Evolutionary conservation across 2,329 filamentous ascomycete species (phyloP), one percentile per base, ranked within the genome.

Genomic region (Penicillium carneum): DNA sequence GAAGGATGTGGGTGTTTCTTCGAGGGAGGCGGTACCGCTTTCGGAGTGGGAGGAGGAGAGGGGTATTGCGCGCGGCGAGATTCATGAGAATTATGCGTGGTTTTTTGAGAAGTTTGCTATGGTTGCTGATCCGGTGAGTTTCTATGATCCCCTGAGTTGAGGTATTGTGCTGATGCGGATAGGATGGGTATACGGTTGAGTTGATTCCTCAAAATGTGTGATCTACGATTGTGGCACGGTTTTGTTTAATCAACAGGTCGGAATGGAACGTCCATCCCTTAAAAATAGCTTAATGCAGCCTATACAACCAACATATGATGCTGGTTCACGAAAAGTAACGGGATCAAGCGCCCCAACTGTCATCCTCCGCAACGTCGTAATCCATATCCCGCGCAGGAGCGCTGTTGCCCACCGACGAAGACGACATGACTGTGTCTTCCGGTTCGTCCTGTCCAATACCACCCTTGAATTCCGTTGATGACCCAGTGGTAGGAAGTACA

Each of bases 281-380:
- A 31, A 29, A 4, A 36, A 12, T 43, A 38, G 43, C 57, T 60
- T 20, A 48, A 51, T 47, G 18, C 33, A 61, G 45, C 53, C 53
- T 61, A 51, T 57, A 57, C 46, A 61, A 26, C 38, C 46, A 16
- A 56, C 33, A 43, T 23, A 4, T 51, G 51, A 56, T 56, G 20
- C 20, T 23, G n/a, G 45, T 49, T 56, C 45, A 49, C 36, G 16
- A 33, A 18, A 16, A 2, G 14, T 29, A 33, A 29, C 16, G 3
- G 31, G 10, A 26, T 53, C 34, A 71, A 26, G 63, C 66, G 16
- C 73, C 74, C 81, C 81, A 82, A 20, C 71, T 70, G 66, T 82
- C 80, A 64, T 83, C 81, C 68, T 83, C 82, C 1, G 82, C 82
- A 64, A 84, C 82, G 64, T 84, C 82, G 62, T 83, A 83, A 70